Evolutionary conservation across 192 early-diverging fungal genomes (phyloP).

Genomic region (Mortierella hygrophila): DNA sequence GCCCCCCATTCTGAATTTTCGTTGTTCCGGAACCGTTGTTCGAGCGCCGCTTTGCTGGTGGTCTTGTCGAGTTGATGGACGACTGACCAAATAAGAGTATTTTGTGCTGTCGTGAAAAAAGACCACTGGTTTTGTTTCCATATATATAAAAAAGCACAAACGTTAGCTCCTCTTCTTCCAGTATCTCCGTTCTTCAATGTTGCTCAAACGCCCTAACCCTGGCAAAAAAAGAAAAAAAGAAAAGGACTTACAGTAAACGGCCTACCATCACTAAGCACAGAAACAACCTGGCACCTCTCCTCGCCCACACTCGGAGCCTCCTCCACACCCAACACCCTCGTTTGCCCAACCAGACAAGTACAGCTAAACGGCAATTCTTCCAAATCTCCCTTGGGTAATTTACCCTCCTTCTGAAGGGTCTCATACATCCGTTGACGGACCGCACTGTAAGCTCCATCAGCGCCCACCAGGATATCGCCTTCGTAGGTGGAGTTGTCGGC

Average conservation of each 20-base stretch:
- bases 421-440: constrained; percentile 21
- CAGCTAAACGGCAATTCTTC: background rate
- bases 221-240: no score
- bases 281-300: no score
- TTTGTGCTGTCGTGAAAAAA: background rate
- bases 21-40: background rate
- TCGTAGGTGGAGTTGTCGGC: constrained; percentile 2
- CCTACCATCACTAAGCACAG: constrained; percentile 1
- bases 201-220: no score
- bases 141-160: background rate
- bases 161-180: background rate
- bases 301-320: background rate
- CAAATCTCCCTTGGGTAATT: background rate
- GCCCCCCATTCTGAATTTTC: constrained; percentile 27
- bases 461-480: constrained; percentile 45
- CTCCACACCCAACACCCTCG: background rate
- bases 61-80: constrained; percentile 12
- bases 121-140: background rate
- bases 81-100: constrained; percentile 12
- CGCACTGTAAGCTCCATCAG: constrained; percentile 40
- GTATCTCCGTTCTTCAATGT: no score
- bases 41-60: background rate
- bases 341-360: constrained; percentile 19
- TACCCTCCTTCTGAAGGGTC: background rate
- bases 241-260: constrained; percentile 9